Evolutionary conservation across 2,329 filamentous ascomycete species (phyloP).

Genomic region (Penicillium sp.): DNA sequence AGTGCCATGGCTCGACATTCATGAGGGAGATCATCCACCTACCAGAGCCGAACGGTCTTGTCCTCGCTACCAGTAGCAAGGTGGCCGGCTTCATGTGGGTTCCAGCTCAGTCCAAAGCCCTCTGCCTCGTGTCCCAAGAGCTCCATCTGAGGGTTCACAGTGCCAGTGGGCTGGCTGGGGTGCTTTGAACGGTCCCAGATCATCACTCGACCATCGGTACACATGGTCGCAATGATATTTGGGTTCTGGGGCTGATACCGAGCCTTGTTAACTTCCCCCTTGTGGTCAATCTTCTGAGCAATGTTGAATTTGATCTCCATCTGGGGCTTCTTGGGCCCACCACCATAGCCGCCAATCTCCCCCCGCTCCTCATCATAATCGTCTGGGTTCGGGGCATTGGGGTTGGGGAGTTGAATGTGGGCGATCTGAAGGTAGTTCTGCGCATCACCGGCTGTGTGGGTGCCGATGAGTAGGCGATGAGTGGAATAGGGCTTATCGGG

Average conservation of each 20-base stretch:
- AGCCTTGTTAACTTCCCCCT: conserved; percentile 96
- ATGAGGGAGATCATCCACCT: conserved; percentile 31
- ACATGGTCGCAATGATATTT: conserved; percentile 92
- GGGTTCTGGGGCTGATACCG: conserved; percentile 97
- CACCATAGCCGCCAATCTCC: conserved; percentile 91
- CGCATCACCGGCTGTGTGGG: conserved; percentile 83
- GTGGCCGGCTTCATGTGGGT: conserved; percentile 75
- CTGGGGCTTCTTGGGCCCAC: conserved; percentile 64
- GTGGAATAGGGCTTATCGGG: conserved; percentile 83
- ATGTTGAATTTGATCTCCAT: conserved; percentile 81
- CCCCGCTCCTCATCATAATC: conserved; percentile 91
- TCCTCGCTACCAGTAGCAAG: conserved; percentile 92
- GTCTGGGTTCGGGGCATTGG: conserved; percentile 66
- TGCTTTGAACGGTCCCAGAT: conserved; percentile 98
- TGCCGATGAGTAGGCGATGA: conserved; percentile 89
- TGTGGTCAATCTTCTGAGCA: conserved; percentile 93
- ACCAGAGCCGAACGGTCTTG: conserved; percentile 88
- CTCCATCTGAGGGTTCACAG: conserved; percentile 78
- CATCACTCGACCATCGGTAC: conserved; percentile 81
- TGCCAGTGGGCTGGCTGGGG: conserved; percentile 70
- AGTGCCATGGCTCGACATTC: not conserved
- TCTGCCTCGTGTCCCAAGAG: conserved; percentile 82
- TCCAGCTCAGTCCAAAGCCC: conserved; percentile 93
- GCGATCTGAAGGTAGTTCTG: conserved; percentile 94
- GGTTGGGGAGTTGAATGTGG: conserved; percentile 87